These are phyloP conservation scores for Eimeria brunetti DNA, from an alignment of 169 alveolate species.

Conservation along the genomic window DNA sequence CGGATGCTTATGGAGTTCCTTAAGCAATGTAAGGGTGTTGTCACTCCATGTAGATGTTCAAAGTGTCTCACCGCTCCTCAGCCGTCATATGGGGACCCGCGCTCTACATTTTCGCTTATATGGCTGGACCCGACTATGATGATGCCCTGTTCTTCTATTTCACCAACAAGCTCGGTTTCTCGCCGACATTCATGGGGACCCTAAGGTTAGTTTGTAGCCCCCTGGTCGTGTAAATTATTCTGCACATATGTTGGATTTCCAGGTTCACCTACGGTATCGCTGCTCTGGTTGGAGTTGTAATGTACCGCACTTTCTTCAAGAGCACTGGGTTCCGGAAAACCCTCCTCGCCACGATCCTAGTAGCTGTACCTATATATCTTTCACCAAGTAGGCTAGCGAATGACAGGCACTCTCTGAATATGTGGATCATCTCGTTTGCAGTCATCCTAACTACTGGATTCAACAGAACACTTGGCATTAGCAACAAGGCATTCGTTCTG, in stretches of 20 bases:
- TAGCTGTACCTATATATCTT: slow-evolving; percentile 87
- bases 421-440: slow-evolving; percentile 84
- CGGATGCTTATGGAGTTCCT: slow-evolving; percentile 89
- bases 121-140: slow-evolving; percentile 94
- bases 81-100: slow-evolving; percentile 93
- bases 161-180: slow-evolving; percentile 94
- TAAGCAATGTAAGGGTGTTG: slow-evolving; percentile 85
- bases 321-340: slow-evolving; percentile 91
- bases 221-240: not conserved
- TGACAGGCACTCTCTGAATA: not conserved
- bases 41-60: not conserved
- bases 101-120: slow-evolving; percentile 90
- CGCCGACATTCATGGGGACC: slow-evolving; percentile 96
- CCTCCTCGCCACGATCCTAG: slow-evolving; percentile 92
- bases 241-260: not conserved
- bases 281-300: slow-evolving; percentile 93
- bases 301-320: slow-evolving; percentile 92
- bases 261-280: slow-evolving; percentile 94
- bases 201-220: slow-evolving; percentile 85
- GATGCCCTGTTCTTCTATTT: slow-evolving; percentile 97
- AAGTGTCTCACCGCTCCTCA: not conserved
- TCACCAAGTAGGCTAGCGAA: slow-evolving; percentile 75
- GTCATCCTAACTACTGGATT: slow-evolving; percentile 92
- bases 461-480: slow-evolving; percentile 91
- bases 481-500: slow-evolving; percentile 93